These are phyloP conservation scores for Xylaria acuta DNA, from an alignment of 495 filamentous ascomycete genomes.

Conservation along the genomic window DNA sequence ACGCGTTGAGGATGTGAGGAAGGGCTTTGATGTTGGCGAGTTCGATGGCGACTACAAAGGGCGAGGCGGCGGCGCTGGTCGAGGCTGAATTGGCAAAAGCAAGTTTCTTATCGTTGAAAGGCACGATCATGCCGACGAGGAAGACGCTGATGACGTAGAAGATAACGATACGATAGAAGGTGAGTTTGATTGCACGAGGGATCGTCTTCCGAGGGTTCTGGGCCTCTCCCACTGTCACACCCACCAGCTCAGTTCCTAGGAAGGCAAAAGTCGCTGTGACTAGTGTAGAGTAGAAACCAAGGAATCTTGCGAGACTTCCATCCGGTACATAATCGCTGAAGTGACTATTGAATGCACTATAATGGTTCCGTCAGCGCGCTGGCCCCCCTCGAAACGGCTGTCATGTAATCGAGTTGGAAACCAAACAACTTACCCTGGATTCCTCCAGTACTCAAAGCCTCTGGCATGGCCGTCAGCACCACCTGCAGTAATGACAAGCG, in stretches of 20 bases:
- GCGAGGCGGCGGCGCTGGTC: slow-evolving; percentile 65
- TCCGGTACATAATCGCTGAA: slow-evolving; percentile 62
- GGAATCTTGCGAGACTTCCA: slow-evolving; percentile 65
- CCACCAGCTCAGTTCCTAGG: slow-evolving; percentile 85
- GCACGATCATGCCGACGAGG: slow-evolving; percentile 73
- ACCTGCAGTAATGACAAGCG: slow-evolving; percentile 73
- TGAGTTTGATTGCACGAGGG: slow-evolving; percentile 73
- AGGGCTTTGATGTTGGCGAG: slow-evolving; percentile 69
- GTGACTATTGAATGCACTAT: slow-evolving; percentile 65
- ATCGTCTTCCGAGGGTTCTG: slow-evolving; percentile 79
- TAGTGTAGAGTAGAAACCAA: slow-evolving; percentile 79
- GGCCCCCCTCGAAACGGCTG: not conserved
- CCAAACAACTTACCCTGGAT: slow-evolving; percentile 63
- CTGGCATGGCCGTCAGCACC: slow-evolving; percentile 76
- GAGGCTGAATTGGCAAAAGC: slow-evolving; percentile 54
- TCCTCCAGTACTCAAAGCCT: slow-evolving; percentile 81
- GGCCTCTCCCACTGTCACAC: slow-evolving; percentile 79
- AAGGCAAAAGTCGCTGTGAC: slow-evolving; percentile 84
- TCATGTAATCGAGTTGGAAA: slow-evolving; percentile 51
- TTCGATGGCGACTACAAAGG: slow-evolving; percentile 69
- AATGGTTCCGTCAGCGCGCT: slow-evolving; percentile 46
- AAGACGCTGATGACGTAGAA: slow-evolving; percentile 76
- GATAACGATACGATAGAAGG: slow-evolving; percentile 75
- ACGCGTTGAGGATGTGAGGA: slow-evolving; percentile 77
- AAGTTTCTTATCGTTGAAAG: slow-evolving; percentile 63